phyloP scores from a whole-genome alignment of 2,329 filamentous ascomycete genomes.

The Furcasterigmium sp. region DNA sequence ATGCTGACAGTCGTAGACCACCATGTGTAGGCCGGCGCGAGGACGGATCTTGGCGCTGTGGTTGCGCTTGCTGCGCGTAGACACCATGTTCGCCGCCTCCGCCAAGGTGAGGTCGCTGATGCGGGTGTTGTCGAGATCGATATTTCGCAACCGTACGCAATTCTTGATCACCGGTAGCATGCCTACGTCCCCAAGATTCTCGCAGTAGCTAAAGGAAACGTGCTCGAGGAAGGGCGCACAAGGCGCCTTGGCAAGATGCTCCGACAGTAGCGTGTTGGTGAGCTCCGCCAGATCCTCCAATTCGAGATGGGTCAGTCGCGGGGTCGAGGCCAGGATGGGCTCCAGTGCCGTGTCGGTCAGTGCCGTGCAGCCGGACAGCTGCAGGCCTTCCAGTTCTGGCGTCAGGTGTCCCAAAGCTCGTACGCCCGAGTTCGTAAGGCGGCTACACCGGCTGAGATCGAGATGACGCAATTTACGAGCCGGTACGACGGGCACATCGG shows the following conservation, averaged over 20 bases:
- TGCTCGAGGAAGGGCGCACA: conserved; percentile 70
- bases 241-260: conserved; percentile 70
- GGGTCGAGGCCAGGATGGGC: conserved; percentile 68
- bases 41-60: conserved; percentile 36
- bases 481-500: conserved; percentile 69
- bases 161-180: conserved; percentile 77
- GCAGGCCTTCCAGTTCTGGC: conserved; percentile 75
- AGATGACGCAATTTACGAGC: conserved; percentile 76
- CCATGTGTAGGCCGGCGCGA: conserved; percentile 63
- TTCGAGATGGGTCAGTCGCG: conserved; percentile 78
- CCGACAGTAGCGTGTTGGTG: conserved; percentile 66
- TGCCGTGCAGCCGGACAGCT: conserved; percentile 71
- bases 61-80: conserved; percentile 50
- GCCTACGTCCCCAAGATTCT: conserved; percentile 74
- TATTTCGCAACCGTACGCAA: conserved; percentile 61
- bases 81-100: conserved; percentile 79
- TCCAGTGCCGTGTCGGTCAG: conserved; percentile 70
- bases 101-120: conserved; percentile 81
- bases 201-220: conserved; percentile 86
- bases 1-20: conserved; percentile 87
- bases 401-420: conserved; percentile 66
- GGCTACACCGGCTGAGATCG: conserved; percentile 74
- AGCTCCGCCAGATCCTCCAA: conserved; percentile 78
- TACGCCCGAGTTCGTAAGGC: conserved; percentile 69
- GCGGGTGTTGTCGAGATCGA: conserved; percentile 91